These are phyloP conservation scores for Auriscalpium microsporum DNA, from an alignment of 768 basidiomycete genomes.

Conservation along the genomic window DNA sequence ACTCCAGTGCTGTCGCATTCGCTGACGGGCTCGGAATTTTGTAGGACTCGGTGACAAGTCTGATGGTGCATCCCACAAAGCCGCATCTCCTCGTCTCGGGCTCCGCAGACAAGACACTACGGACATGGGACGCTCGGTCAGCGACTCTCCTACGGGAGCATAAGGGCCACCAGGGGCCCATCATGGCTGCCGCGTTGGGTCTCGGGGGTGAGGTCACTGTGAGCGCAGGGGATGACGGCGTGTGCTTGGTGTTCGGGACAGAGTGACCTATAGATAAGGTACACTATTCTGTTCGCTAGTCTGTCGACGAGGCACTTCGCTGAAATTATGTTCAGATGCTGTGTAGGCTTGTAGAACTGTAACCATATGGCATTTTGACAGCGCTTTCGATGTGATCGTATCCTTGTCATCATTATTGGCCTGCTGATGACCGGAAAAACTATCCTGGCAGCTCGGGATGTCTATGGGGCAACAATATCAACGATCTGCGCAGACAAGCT, in stretches of 20 bases:
- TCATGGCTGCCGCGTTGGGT: constrained; percentile 70
- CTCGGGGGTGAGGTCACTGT: constrained; percentile 64
- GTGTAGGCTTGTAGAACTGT: too few relatives aligned
- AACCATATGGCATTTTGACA: too few relatives aligned
- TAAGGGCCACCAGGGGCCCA: constrained; percentile 70
- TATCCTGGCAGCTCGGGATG: too few relatives aligned
- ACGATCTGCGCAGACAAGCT: too few relatives aligned
- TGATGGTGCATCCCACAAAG: constrained; percentile 66
- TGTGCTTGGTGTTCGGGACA: constrained; percentile 75
- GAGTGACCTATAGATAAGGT: constrained; percentile 22
- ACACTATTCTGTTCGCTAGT: neutral
- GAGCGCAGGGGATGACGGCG: constrained; percentile 86
- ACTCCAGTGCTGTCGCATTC: neutral
- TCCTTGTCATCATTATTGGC: too few relatives aligned
- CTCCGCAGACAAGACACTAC: constrained; percentile 79
- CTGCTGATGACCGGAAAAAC: too few relatives aligned
- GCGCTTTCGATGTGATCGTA: too few relatives aligned
- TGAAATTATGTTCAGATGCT: too few relatives aligned
- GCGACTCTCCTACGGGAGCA: constrained; percentile 73
- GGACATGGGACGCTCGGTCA: constrained; percentile 89
- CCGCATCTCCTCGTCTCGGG: constrained; percentile 74
- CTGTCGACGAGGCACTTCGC: too few relatives aligned
- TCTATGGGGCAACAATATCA: too few relatives aligned
- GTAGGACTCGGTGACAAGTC: constrained; percentile 81
- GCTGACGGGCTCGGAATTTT: neutral